Evolutionary conservation across 441 rosid species (phyloP).

Genomic region (Euphorbia corollata): DNA sequence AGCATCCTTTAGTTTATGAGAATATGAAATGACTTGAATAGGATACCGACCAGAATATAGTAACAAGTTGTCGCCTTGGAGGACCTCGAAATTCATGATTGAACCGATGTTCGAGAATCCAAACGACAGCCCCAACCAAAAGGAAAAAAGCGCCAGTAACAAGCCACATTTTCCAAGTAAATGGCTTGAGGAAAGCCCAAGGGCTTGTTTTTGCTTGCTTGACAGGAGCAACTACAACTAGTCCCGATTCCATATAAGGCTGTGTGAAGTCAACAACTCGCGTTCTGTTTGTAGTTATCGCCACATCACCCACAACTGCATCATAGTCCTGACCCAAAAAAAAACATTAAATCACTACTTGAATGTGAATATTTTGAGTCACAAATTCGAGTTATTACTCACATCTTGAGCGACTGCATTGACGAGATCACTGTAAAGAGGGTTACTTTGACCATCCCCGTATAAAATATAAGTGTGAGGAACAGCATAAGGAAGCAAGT

Average conservation of each 20-base stretch:
- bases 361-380: slow-evolving; percentile 1
- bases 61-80: slow-evolving; percentile 71
- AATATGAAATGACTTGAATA: not conserved
- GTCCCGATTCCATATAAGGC: slow-evolving; percentile 91
- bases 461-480: slow-evolving; percentile 49
- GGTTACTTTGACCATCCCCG: slow-evolving; percentile 64
- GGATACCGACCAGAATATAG: slow-evolving; percentile 65
- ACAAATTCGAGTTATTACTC: slow-evolving; percentile 28
- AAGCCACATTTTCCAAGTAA: slow-evolving; percentile 73
- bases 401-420: slow-evolving; percentile 52
- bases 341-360: slow-evolving; percentile 14
- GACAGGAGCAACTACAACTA: slow-evolving; percentile 76
- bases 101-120: slow-evolving; percentile 91
- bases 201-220: slow-evolving; percentile 59
- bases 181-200: slow-evolving; percentile 95
- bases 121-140: slow-evolving; percentile 78
- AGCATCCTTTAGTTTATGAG: not conserved
- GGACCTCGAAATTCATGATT: slow-evolving; percentile 83
- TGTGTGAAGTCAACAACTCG: slow-evolving; percentile 86
- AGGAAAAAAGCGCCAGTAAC: slow-evolving; percentile 82
- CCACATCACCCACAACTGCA: slow-evolving; percentile 80
- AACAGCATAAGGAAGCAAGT: slow-evolving; percentile 76
- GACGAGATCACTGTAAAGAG: slow-evolving; percentile 50
- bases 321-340: slow-evolving; percentile 48
- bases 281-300: slow-evolving; percentile 72